These are phyloP conservation scores for Sporothrix humicola DNA, from an alignment of 2,329 filamentous ascomycete genomes.

Conservation along the genomic window DNA sequence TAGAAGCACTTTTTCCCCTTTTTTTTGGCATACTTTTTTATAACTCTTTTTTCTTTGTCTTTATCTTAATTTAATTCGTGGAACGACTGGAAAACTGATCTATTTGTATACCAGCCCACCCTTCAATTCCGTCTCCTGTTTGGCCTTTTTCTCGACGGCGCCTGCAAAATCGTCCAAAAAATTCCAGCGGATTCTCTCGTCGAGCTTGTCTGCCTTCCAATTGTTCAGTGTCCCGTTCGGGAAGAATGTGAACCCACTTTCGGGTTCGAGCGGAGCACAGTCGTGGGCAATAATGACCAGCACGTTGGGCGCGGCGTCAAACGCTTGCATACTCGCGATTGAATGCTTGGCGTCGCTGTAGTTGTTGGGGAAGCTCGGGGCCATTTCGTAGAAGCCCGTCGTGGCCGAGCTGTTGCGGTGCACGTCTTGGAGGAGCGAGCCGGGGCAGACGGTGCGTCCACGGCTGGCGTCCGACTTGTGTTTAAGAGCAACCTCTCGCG, in stretches of 20 bases:
- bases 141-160: background rate
- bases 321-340: slow-evolving; percentile 32
- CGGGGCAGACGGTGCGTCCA: background rate
- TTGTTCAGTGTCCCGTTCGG: slow-evolving; percentile 37
- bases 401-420: slow-evolving; percentile 7
- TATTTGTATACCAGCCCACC: background rate
- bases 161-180: slow-evolving; percentile 39
- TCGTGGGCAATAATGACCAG: slow-evolving; percentile 42
- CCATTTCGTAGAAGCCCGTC: background rate
- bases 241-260: slow-evolving; percentile 38
- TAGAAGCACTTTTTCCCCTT: too few relatives aligned
- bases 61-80: background rate
- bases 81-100: too few relatives aligned
- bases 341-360: background rate
- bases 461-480: slow-evolving; percentile 41
- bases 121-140: background rate
- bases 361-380: background rate
- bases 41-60: background rate
- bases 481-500: slow-evolving; percentile 45
- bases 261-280: slow-evolving; percentile 34
- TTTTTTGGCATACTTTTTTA: background rate
- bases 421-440: background rate
- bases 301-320: slow-evolving; percentile 40
- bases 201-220: slow-evolving; percentile 40
- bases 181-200: slow-evolving; percentile 38